Base-by-base conservation (phyloP, 176 grass and related monocot genomes). In the Rhynchospora tenuis region DNA sequence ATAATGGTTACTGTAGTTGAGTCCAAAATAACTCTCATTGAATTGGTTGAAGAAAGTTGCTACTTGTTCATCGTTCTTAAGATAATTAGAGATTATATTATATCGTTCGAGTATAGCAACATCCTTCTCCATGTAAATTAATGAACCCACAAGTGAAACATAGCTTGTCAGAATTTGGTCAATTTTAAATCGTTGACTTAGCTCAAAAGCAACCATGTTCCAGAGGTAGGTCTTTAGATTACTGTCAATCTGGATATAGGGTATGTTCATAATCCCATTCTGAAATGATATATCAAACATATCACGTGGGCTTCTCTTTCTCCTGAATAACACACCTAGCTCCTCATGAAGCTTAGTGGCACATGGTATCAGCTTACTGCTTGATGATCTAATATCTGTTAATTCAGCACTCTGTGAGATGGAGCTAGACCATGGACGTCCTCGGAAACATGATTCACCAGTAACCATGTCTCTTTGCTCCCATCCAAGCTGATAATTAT, bases 301-400 rank as follows among this genome's bases (percentile, higher is more conserved):
- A 38, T 38, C 33, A 38, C 33, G 33, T 4, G 33, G 33, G 33
- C 33, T 38, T 38, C 33, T 3, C 33, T 6, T 0, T 15, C 86
- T 0, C 84, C 88, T 13, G 80, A 74, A 15, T 65, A 23, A 0
- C 86, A 85, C 44, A 0, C 12, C 86, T 0, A 83, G n/a, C n/a
- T n/a, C 88, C 16, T 84, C 75, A 10, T 65, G 28, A 2, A 90
- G 88, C 44, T 87, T 50, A 14, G 0, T 78, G 1, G 85, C 89
- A 3, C 33, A 85, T 5, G 89, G 82, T 3, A 87, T 42, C 63
- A 57, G 29, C 57, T 4, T 15, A 24, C 33, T 0, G 9, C 15
- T 43, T 13, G 16, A 11, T 33, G 31, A 33, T 33, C 3, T 3
- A 33, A 33, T 33, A 33, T 33, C 31, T 33, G 31, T 33, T 33